A percentile compares a stretch with the other conserved stretches of the same genome.
These are phyloP conservation scores for Alternaria solani DNA, from an alignment of 2,329 filamentous ascomycete species.

Conservation along the genomic window DNA sequence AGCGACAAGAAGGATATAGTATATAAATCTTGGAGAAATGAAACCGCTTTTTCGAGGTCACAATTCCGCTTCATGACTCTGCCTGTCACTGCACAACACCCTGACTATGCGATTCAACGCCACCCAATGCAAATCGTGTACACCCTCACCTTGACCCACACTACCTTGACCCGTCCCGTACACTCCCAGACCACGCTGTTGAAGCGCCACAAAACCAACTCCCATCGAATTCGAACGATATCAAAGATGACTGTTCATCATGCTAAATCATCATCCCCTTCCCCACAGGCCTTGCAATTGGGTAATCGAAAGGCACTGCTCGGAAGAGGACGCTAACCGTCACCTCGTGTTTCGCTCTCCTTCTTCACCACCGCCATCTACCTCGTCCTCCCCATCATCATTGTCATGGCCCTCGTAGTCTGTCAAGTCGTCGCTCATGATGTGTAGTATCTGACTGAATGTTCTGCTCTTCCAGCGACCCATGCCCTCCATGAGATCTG, in stretches of 20 bases:
- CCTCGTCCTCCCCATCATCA: slow-evolving; percentile 17
- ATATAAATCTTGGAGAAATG: not conserved
- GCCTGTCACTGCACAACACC: slow-evolving; percentile 1
- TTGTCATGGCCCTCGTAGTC: slow-evolving; percentile 38
- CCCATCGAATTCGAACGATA: not conserved
- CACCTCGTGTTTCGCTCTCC: slow-evolving; percentile 15
- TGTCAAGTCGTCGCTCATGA: slow-evolving; percentile 62
- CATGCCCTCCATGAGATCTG: slow-evolving; percentile 61
- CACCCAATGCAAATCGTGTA: slow-evolving; percentile 4
- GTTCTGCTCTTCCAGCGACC: slow-evolving; percentile 61
- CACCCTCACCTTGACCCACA: not conserved
- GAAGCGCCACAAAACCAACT: not conserved
- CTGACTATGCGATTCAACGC: slow-evolving; percentile 1
- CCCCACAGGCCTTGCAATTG: slow-evolving; percentile 36
- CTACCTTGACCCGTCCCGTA: not conserved
- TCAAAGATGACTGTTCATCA: not conserved
- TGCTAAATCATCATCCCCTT: slow-evolving; percentile 27
- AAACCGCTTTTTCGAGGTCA: not conserved
- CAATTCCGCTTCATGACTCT: not conserved
- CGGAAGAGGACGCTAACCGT: slow-evolving; percentile 39
- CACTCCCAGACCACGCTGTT: not conserved
- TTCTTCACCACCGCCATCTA: not conserved
- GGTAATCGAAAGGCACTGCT: slow-evolving; percentile 29
- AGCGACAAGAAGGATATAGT: not conserved
- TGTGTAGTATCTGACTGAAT: slow-evolving; percentile 61